Percentiles rank a stretch among this genome's conserved stretches.
phyloP scores from a whole-genome alignment of 1,284 basidiomycete species.

The Cutaneotrichosporon mucoides region DNA sequence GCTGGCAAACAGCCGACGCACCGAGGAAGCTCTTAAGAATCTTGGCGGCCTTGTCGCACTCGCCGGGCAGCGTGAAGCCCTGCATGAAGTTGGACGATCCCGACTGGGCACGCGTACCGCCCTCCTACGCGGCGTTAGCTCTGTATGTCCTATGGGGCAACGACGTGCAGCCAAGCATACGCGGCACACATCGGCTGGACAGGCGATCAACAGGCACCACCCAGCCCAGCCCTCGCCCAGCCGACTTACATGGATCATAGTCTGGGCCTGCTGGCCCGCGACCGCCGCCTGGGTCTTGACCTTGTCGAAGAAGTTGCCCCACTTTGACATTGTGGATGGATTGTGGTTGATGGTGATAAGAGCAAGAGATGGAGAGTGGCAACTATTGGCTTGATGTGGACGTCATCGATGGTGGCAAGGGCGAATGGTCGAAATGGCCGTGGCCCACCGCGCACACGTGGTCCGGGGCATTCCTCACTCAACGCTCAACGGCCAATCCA shows the following conservation, averaged over 20 bases:
- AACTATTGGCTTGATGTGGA: neutral
- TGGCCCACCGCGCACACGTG: too few species aligned
- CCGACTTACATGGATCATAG: slow-evolving; percentile 30
- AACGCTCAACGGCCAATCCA: too few species aligned
- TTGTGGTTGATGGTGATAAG: neutral
- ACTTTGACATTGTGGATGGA: slow-evolving; percentile 9
- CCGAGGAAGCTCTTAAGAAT: slow-evolving; percentile 86
- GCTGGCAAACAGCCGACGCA: slow-evolving; percentile 47
- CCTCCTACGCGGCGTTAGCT: slow-evolving; percentile 27
- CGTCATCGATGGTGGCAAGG: neutral
- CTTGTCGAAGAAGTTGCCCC: slow-evolving; percentile 27
- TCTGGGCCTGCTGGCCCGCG: slow-evolving; percentile 29
- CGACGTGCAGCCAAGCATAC: neutral
- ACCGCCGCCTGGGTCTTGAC: slow-evolving; percentile 21
- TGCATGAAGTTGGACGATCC: slow-evolving; percentile 62
- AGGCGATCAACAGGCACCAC: neutral
- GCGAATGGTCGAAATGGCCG: too few species aligned
- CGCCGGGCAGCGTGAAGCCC: slow-evolving; percentile 77
- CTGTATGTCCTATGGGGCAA: neutral
- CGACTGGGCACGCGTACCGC: slow-evolving; percentile 27
- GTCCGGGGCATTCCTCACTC: too few species aligned
- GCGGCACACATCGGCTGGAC: too few species aligned
- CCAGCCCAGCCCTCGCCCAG: neutral
- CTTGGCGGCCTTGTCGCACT: slow-evolving; percentile 85
- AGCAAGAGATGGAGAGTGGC: neutral